phyloP scores from a whole-genome alignment of 1,284 basidiomycete species.

The Paramarasmius palmivorus region DNA sequence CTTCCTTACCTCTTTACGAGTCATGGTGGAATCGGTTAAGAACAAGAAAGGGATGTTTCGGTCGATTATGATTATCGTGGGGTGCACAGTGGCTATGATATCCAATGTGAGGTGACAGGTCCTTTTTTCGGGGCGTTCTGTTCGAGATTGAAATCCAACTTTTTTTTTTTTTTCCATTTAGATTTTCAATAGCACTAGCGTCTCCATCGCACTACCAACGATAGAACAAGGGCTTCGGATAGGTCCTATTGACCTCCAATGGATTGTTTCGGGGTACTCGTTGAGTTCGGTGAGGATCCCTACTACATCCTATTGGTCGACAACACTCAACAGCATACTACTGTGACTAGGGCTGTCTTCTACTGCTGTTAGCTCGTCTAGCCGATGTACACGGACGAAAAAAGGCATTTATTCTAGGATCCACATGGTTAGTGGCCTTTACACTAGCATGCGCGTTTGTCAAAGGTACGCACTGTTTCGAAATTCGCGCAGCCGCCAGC shows the following conservation, averaged over 20 bases:
- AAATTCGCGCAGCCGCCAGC: too few species aligned
- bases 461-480: too few species aligned
- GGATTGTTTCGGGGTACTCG: slow-evolving; percentile 57
- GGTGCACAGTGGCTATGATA: slow-evolving; percentile 55
- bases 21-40: too few species aligned
- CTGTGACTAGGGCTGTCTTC: slow-evolving; percentile 76
- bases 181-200: slow-evolving; percentile 45
- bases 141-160: too few species aligned
- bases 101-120: slow-evolving; percentile 48
- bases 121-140: too few species aligned
- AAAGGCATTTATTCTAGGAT: slow-evolving; percentile 56
- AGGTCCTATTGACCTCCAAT: slow-evolving; percentile 55
- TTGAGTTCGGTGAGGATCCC: slow-evolving; percentile 44
- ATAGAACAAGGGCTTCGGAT: slow-evolving; percentile 57
- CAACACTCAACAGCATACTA: too few species aligned
- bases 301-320: too few species aligned
- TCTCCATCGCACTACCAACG: slow-evolving; percentile 61
- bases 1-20: too few species aligned
- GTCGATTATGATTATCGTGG: slow-evolving; percentile 45
- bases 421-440: slow-evolving; percentile 43
- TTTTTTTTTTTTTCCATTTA: slow-evolving; percentile 20
- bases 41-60: not conserved
- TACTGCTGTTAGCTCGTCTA: slow-evolving; percentile 68
- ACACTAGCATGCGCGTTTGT: slow-evolving; percentile 58
- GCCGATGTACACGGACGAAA: slow-evolving; percentile 76